Percentiles rank a stretch among this genome's conserved stretches.
phyloP scores from a whole-genome alignment of 208 protist species.

The Leptomonas pyrrhocoris region DNA sequence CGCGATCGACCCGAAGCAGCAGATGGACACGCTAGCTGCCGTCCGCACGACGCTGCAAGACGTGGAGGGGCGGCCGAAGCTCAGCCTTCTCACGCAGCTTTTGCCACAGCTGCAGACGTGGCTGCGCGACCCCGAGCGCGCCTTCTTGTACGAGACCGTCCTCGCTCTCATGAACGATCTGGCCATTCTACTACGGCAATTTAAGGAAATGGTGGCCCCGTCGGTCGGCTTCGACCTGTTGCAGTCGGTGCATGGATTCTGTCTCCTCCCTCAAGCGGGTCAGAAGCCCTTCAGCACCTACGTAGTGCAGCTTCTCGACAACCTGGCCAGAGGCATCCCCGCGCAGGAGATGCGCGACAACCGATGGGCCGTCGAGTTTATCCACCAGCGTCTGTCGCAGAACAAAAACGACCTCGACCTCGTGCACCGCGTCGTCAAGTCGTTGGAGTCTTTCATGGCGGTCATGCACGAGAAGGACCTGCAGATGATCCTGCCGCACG shows the following conservation, averaged over 20 bases:
- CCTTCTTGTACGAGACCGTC: slow-evolving; percentile 74
- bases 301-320: slow-evolving; percentile 87
- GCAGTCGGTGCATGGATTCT: slow-evolving; percentile 81
- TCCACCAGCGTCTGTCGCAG: slow-evolving; percentile 88
- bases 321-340: slow-evolving; percentile 72
- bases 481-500: slow-evolving; percentile 84
- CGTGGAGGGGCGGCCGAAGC: slow-evolving; percentile 68
- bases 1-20: slow-evolving; percentile 75
- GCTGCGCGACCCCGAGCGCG: slow-evolving; percentile 74
- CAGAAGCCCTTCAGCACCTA: slow-evolving; percentile 84
- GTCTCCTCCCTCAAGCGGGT: slow-evolving; percentile 74
- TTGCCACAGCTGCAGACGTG: slow-evolving; percentile 81
- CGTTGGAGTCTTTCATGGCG: slow-evolving; percentile 82
- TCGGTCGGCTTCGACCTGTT: slow-evolving; percentile 70
- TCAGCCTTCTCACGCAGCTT: slow-evolving; percentile 77
- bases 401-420: slow-evolving; percentile 85
- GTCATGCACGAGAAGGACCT: slow-evolving; percentile 90
- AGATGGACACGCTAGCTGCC: slow-evolving; percentile 68
- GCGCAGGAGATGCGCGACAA: slow-evolving; percentile 89
- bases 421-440: slow-evolving; percentile 82
- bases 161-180: slow-evolving; percentile 84
- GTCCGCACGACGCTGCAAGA: slow-evolving; percentile 72
- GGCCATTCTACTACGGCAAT: slow-evolving; percentile 73
- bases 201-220: slow-evolving; percentile 67
- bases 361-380: slow-evolving; percentile 90